Percentiles rank a stretch among this genome's conserved stretches.
Evolutionary conservation across 2,329 filamentous ascomycete genomes (phyloP).

Genomic region (Apiospora koreana): DNA sequence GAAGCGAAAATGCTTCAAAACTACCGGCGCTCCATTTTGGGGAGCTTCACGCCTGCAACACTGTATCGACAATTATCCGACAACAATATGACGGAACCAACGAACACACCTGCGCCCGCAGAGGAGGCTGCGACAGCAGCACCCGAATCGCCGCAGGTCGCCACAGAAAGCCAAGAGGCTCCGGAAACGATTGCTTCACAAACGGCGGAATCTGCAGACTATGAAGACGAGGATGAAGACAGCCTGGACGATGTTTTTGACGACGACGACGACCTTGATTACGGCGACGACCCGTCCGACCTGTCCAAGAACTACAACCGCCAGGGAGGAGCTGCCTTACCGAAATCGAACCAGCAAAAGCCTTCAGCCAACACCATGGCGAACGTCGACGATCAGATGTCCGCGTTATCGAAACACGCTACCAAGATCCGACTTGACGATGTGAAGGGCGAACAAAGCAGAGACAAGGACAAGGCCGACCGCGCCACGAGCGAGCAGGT

Average conservation of each 20-base stretch:
- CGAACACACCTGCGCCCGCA: neutral
- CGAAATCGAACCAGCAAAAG: slow-evolving; percentile 76
- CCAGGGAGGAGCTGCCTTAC: slow-evolving; percentile 59
- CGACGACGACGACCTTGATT: slow-evolving; percentile 44
- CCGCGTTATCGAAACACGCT: slow-evolving; percentile 81
- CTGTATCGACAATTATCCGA: neutral
- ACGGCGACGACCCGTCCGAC: slow-evolving; percentile 58
- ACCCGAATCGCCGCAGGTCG: slow-evolving; percentile 46
- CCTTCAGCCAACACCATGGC: slow-evolving; percentile 78
- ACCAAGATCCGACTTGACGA: slow-evolving; percentile 80
- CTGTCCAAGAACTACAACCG: slow-evolving; percentile 88
- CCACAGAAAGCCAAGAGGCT: slow-evolving; percentile 38
- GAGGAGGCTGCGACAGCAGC: slow-evolving; percentile 37
- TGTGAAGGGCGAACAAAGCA: slow-evolving; percentile 53
- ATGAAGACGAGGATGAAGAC: slow-evolving; percentile 37
- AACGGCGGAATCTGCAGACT: slow-evolving; percentile 23
- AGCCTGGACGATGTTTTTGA: slow-evolving; percentile 43
- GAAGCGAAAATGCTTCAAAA: neutral
- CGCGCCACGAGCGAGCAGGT: slow-evolving; percentile 94
- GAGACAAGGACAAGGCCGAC: slow-evolving; percentile 84
- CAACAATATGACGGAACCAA: neutral
- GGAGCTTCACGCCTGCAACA: neutral
- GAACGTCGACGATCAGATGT: slow-evolving; percentile 84
- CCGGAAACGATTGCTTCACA: slow-evolving; percentile 12
- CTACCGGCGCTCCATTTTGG: neutral